These are phyloP conservation scores for Tetrastigma voinierianum DNA, from an alignment of 164 flowering plant species.

Conservation along the genomic window DNA sequence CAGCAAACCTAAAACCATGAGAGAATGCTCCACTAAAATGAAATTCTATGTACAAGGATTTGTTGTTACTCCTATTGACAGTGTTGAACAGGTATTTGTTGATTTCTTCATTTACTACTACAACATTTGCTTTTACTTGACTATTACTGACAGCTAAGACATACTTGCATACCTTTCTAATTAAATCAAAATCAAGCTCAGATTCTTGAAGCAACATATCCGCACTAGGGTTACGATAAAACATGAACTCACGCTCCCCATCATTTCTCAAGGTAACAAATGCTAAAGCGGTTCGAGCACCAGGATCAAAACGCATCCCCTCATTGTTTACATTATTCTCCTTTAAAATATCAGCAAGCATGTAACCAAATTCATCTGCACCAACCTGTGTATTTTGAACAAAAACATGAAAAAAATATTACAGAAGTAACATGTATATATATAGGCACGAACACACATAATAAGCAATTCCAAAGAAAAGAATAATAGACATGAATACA, in stretches of 20 bases:
- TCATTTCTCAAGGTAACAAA: constrained; percentile 81
- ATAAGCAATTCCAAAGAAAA: no score
- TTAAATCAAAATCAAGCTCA: constrained; percentile 80
- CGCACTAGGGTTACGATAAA: constrained; percentile 98
- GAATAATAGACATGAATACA: no score
- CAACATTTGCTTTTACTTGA: background rate
- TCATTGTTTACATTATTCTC: constrained; percentile 81
- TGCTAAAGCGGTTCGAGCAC: constrained; percentile 97
- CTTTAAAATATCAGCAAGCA: constrained; percentile 92
- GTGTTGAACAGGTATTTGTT: no score
- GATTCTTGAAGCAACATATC: constrained; percentile 90
- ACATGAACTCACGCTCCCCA: constrained; percentile 99
- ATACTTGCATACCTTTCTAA: constrained; percentile 53
- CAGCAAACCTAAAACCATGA: no score
- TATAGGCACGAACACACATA: no score
- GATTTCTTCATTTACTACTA: no score
- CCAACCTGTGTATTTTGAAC: constrained; percentile 63
- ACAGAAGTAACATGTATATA: background rate
- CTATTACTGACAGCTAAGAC: background rate
- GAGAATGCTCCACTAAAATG: no score
- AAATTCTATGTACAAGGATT: no score
- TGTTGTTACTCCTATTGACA: no score
- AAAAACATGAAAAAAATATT: constrained; percentile 1
- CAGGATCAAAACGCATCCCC: constrained; percentile 95
- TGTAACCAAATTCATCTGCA: constrained; percentile 96